phyloP scores from a whole-genome alignment of 495 filamentous ascomycete genomes.

The Trichoderma erinaceum region DNA sequence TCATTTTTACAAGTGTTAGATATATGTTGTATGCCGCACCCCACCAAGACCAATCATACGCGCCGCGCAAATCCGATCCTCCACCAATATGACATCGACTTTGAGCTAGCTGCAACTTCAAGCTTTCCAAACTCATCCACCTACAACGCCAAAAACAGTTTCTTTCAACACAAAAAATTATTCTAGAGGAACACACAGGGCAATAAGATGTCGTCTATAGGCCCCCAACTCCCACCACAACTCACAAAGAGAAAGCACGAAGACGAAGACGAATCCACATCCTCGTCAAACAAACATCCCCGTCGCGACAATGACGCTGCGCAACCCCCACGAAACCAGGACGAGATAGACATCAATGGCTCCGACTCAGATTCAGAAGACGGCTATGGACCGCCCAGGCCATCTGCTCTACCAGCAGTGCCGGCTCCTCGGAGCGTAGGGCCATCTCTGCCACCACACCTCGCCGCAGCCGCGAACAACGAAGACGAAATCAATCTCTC shows the following conservation, averaged over 20 bases:
- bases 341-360: constrained; percentile 31
- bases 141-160: neutral
- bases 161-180: too few species aligned
- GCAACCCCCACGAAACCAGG: neutral
- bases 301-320: constrained; percentile 25
- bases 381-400: constrained; percentile 28
- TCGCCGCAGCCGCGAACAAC: constrained; percentile 19
- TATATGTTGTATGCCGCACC: neutral
- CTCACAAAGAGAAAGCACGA: constrained; percentile 19
- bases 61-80: neutral
- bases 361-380: constrained; percentile 28
- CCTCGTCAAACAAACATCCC: neutral
- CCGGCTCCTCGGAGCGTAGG: constrained; percentile 27
- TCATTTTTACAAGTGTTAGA: neutral
- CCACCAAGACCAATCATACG: constrained; percentile 1
- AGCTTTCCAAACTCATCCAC: neutral
- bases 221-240: neutral
- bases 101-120: neutral
- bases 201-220: constrained; percentile 10
- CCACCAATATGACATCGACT: neutral
- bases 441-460: constrained; percentile 27
- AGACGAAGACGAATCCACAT: neutral
- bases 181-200: too few species aligned
- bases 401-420: constrained; percentile 15
- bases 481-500: constrained; percentile 27